phyloP scores from a whole-genome alignment of 2,329 filamentous ascomycete genomes.

The Sporothrix phasma region DNA sequence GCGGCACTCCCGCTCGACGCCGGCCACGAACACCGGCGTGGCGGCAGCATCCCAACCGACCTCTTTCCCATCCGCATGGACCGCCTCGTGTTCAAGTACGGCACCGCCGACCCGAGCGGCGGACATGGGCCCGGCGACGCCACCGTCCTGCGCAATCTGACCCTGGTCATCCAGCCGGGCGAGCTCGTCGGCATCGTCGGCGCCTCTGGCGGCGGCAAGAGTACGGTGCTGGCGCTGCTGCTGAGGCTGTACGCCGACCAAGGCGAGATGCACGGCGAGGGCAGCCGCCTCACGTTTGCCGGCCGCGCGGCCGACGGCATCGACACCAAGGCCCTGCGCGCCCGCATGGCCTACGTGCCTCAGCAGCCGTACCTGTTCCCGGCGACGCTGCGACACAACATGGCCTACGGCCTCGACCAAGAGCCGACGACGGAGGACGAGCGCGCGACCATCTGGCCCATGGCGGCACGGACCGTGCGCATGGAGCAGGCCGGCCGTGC shows the following conservation, averaged over 20 bases:
- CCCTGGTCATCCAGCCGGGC: constrained; percentile 51
- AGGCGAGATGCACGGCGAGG: neutral
- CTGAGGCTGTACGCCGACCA: constrained; percentile 53
- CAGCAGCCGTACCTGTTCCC: constrained; percentile 72
- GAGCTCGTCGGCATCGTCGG: constrained; percentile 72
- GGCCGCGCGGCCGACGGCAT: constrained; percentile 47
- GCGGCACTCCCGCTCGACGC: constrained; percentile 45
- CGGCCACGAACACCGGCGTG: constrained; percentile 47
- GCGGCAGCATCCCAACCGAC: constrained; percentile 26
- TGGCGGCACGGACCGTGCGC: constrained; percentile 32
- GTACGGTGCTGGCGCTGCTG: constrained; percentile 66
- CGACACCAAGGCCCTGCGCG: constrained; percentile 50
- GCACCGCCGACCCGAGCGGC: neutral
- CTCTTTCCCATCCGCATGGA: constrained; percentile 42
- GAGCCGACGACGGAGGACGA: constrained; percentile 14
- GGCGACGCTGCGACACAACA: constrained; percentile 66
- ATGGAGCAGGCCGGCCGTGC: constrained; percentile 43
- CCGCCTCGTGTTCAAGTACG: constrained; percentile 60
- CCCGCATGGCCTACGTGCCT: constrained; percentile 56
- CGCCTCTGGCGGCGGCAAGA: constrained; percentile 82
- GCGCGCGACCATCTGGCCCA: constrained; percentile 29
- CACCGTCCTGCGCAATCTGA: constrained; percentile 52
- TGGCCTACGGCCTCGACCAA: constrained; percentile 62
- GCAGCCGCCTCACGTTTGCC: constrained; percentile 45
- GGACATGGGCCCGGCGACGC: constrained; percentile 27